phyloP scores from a whole-genome alignment of 768 basidiomycete genomes.

The Naganishia vaughanmartiniae region DNA sequence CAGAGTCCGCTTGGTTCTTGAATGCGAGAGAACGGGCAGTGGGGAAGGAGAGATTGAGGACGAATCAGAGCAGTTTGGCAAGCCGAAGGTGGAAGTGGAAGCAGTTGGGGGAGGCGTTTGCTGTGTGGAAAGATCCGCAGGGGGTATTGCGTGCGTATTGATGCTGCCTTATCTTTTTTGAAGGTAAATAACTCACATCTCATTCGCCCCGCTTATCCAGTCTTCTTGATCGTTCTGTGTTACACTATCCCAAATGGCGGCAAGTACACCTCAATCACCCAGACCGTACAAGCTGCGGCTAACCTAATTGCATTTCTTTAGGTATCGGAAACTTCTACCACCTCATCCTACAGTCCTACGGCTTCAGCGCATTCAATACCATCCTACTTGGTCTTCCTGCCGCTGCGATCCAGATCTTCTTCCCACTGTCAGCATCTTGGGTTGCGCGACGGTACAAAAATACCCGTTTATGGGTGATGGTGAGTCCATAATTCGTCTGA shows the following conservation, averaged over 20 bases:
- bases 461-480: constrained; percentile 34
- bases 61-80: constrained; percentile 36
- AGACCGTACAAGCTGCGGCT: neutral
- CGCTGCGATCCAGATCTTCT: constrained; percentile 39
- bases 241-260: constrained; percentile 38
- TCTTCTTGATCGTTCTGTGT: constrained; percentile 35
- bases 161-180: neutral
- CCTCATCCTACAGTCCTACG: constrained; percentile 41
- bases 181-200: neutral
- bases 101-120: constrained; percentile 37
- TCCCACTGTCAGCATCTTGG: constrained; percentile 38
- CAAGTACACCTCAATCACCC: neutral
- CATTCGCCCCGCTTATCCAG: neutral
- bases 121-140: constrained; percentile 40
- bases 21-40: constrained; percentile 33
- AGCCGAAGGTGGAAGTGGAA: constrained; percentile 38
- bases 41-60: constrained; percentile 37
- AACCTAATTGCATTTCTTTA: neutral
- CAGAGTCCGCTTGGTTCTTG: constrained; percentile 38
- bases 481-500: neutral
- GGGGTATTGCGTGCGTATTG: constrained; percentile 33
- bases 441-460: constrained; percentile 35
- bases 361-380: constrained; percentile 40
- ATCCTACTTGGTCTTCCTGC: constrained; percentile 41
- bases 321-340: constrained; percentile 40